These are phyloP conservation scores for Combretum micranthum DNA, from an alignment of 345 rosid genomes.

Conservation along the genomic window DNA sequence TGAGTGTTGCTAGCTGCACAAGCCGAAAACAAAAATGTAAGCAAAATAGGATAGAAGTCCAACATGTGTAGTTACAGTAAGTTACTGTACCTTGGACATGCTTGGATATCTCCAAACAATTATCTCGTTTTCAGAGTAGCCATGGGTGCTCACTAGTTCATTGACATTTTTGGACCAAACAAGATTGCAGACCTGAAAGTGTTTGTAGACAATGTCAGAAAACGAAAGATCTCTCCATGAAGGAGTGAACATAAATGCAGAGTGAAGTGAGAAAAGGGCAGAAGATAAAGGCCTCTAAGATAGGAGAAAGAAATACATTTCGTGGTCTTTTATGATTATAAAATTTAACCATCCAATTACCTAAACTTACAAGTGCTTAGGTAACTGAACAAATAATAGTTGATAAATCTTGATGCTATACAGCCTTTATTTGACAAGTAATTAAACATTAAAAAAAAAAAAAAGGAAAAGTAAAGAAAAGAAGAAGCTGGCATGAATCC, in stretches of 20 bases:
- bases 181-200: conserved; percentile 82
- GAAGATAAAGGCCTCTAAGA: too few relatives aligned
- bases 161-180: conserved; percentile 98
- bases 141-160: conserved; percentile 98
- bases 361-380: too few relatives aligned
- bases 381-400: too few relatives aligned
- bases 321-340: too few relatives aligned
- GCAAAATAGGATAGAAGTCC: not conserved
- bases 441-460: too few relatives aligned
- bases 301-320: too few relatives aligned
- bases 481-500: too few relatives aligned
- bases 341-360: too few relatives aligned
- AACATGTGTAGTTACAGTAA: conserved; percentile 1
- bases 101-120: conserved; percentile 96
- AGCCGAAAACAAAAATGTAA: conserved; percentile 7
- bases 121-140: conserved; percentile 97
- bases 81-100: conserved; percentile 77
- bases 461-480: too few relatives aligned
- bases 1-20: conserved; percentile 88
- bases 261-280: not conserved
- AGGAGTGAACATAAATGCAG: not conserved
- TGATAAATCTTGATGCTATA: too few relatives aligned
- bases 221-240: not conserved
- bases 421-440: too few relatives aligned
- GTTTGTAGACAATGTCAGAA: conserved; percentile 1